Conservation (phyloP, 2,329 filamentous ascomycete species). For the Colletotrichum nymphaeae region DNA sequence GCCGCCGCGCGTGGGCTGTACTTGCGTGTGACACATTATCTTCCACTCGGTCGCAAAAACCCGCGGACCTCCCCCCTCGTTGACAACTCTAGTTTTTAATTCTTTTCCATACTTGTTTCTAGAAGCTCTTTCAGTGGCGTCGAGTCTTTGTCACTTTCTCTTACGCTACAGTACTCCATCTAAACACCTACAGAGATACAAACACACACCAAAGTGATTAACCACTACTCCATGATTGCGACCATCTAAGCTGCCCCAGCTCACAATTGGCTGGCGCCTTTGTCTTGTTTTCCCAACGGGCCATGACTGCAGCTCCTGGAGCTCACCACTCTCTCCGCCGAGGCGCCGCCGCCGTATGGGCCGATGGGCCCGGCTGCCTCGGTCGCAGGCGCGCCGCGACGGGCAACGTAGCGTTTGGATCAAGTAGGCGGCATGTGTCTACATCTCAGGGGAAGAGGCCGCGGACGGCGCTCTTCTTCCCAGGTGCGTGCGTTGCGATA, state of each 20-base stretch:
- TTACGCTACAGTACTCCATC: background rate
- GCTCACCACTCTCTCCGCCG: conserved; percentile 27
- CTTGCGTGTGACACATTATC: conserved; percentile 8
- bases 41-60: background rate
- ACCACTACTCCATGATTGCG: conserved; percentile 28
- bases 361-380: conserved; percentile 29
- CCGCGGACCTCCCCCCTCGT: background rate
- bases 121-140: background rate
- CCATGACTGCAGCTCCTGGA: conserved; percentile 34
- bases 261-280: conserved; percentile 33
- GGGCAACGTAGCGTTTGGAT: conserved; percentile 37
- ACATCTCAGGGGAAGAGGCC: conserved; percentile 50
- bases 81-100: background rate
- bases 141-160: background rate
- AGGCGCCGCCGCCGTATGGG: conserved; percentile 21
- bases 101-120: conserved; percentile 5
- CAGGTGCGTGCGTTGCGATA: conserved; percentile 53
- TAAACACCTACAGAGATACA: background rate
- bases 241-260: conserved; percentile 31
- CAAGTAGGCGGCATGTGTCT: conserved; percentile 44
- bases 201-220: background rate
- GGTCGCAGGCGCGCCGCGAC: conserved; percentile 22
- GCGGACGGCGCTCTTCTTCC: conserved; percentile 70
- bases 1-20: background rate
- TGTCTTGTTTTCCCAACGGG: background rate